phyloP scores from a whole-genome alignment of 176 grass and related monocot genomes.

The Triticum aestivum region DNA sequence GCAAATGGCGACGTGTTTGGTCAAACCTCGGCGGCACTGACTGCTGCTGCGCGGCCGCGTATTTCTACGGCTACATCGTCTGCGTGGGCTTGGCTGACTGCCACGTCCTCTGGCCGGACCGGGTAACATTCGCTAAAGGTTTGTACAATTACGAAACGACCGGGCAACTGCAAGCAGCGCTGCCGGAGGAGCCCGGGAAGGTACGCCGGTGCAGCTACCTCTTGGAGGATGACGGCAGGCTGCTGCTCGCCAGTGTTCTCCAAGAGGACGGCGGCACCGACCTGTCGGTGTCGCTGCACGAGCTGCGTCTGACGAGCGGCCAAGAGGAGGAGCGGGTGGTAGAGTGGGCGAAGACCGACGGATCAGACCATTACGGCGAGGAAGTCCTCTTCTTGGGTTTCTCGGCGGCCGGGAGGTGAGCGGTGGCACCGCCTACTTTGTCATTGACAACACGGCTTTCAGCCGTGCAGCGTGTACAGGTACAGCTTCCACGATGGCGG shows the following conservation, averaged over 20 bases:
- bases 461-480: not conserved
- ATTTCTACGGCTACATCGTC: not conserved
- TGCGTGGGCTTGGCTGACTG: not conserved
- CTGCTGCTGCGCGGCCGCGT: not conserved
- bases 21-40: not conserved
- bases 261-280: no score
- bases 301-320: no score
- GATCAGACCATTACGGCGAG: no score
- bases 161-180: no score
- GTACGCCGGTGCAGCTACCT: not conserved
- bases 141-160: no score
- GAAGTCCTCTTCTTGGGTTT: no score
- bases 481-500: not conserved
- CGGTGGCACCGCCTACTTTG: not conserved
- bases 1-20: not conserved
- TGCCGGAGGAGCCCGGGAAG: not conserved
- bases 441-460: not conserved
- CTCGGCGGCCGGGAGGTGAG: not conserved
- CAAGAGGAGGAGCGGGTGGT: no score
- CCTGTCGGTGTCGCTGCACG: no score
- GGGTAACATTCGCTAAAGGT: no score
- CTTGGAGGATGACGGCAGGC: not conserved
- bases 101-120: not conserved
- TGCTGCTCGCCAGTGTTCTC: not conserved
- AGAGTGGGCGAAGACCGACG: no score